phyloP scores from a whole-genome alignment of 2,329 filamentous ascomycete species.

The Periconia sp. region DNA sequence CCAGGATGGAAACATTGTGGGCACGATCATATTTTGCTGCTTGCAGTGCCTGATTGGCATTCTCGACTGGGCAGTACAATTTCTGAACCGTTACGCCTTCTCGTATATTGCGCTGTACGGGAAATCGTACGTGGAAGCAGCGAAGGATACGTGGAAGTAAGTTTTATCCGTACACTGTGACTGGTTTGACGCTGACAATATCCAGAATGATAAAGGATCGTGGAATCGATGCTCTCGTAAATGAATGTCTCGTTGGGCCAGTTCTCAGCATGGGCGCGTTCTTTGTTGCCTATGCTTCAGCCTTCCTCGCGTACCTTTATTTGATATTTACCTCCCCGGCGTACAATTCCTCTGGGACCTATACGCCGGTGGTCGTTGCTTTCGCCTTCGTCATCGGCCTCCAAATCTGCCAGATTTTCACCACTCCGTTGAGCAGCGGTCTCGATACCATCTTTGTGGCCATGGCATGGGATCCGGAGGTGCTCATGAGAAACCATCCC shows the following conservation, averaged over 20 bases:
- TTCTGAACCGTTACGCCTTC: constrained; percentile 92
- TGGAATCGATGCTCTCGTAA: constrained; percentile 87
- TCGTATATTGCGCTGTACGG: constrained; percentile 93
- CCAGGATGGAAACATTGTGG: constrained; percentile 71
- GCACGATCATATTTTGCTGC: constrained; percentile 72
- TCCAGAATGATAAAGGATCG: constrained; percentile 82
- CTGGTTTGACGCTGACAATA: constrained; percentile 17
- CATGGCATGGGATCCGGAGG: constrained; percentile 69
- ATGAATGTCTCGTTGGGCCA: constrained; percentile 75
- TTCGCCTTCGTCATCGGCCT: constrained; percentile 89
- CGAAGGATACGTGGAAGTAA: constrained; percentile 83
- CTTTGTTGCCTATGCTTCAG: constrained; percentile 83
- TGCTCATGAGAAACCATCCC: constrained; percentile 79
- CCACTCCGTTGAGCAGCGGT: constrained; percentile 85
- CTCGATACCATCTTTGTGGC: constrained; percentile 92
- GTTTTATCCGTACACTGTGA: constrained; percentile 28
- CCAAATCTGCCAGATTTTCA: constrained; percentile 88
- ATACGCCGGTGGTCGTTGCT: constrained; percentile 78
- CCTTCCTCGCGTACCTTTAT: constrained; percentile 85
- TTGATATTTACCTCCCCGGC: constrained; percentile 78
- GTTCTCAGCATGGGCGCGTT: constrained; percentile 75
- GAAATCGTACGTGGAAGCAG: constrained; percentile 82
- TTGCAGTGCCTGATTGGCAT: constrained; percentile 77
- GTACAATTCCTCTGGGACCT: constrained; percentile 73
- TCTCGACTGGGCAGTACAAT: constrained; percentile 84